These are phyloP conservation scores for Zelopaecilomyces penicillatus DNA, from an alignment of 2,329 filamentous ascomycete species.

Conservation along the genomic window DNA sequence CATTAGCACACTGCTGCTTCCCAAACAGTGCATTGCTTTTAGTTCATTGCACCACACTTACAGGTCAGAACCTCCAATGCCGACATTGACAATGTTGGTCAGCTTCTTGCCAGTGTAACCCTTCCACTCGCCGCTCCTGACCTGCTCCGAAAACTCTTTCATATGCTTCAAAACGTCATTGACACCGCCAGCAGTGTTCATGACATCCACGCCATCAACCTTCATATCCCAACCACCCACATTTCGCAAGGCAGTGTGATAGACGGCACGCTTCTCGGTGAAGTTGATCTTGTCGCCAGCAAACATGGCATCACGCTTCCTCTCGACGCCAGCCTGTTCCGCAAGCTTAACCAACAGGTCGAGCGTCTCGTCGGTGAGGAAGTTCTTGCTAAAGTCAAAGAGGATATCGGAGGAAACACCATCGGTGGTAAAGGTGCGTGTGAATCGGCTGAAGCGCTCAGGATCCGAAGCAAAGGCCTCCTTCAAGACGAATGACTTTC, in stretches of 20 bases:
- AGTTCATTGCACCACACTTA: conserved; percentile 40
- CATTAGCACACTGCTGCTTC: background rate
- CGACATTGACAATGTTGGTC: conserved; percentile 92
- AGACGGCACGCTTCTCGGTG: conserved; percentile 92
- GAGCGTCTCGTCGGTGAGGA: conserved; percentile 87
- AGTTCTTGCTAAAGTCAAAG: conserved; percentile 99
- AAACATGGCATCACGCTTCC: conserved; percentile 97
- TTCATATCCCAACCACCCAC: conserved; percentile 71
- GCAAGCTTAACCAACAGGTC: conserved; percentile 81
- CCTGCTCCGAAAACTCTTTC: conserved; percentile 95
- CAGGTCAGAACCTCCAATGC: conserved; percentile 97
- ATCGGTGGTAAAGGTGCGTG: conserved; percentile 72
- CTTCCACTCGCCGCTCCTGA: conserved; percentile 93
- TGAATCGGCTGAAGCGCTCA: conserved; percentile 82
- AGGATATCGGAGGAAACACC: conserved; percentile 81
- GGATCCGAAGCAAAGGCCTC: conserved; percentile 86
- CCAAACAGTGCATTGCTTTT: too few relatives aligned
- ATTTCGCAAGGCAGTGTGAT: conserved; percentile 91
- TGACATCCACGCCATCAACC: conserved; percentile 88
- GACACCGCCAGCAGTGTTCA: conserved; percentile 80
- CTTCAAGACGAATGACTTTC: conserved; percentile 86
- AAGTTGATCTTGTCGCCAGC: conserved; percentile 98
- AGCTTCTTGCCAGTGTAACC: conserved; percentile 96
- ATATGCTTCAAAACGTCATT: conserved; percentile 91
- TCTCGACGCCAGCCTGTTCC: conserved; percentile 80